Evolutionary conservation across 2,329 filamentous ascomycete genomes (phyloP).

Genomic region (Knoxdaviesia capensis): DNA sequence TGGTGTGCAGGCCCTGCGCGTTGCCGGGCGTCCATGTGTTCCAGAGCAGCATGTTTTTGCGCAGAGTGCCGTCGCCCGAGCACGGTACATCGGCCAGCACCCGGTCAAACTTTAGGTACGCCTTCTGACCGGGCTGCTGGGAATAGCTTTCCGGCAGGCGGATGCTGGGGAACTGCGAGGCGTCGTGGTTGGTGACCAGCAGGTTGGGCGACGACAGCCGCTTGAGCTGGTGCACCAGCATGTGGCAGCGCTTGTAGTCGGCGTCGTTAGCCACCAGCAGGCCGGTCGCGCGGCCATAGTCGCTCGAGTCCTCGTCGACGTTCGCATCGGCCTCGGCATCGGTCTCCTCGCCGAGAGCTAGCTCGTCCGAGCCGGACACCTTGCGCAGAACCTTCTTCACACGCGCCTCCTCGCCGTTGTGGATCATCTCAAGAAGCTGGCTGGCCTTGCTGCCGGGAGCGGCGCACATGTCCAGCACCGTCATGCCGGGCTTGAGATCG

Average conservation of each 20-base stretch:
- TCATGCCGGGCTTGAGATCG: constrained; percentile 79
- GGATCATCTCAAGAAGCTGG: constrained; percentile 86
- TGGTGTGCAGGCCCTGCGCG: constrained; percentile 68
- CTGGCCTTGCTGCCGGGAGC: constrained; percentile 94
- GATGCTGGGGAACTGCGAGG: constrained; percentile 85
- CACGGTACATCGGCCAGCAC: constrained; percentile 94
- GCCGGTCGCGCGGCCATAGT: constrained; percentile 76
- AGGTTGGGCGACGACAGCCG: constrained; percentile 89
- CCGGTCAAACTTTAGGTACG: constrained; percentile 89
- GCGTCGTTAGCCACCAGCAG: constrained; percentile 88
- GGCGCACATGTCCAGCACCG: constrained; percentile 86
- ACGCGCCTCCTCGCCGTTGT: constrained; percentile 75
- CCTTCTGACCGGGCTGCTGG: constrained; percentile 32
- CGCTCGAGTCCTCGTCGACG: constrained; percentile 38
- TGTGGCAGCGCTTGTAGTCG: constrained; percentile 91
- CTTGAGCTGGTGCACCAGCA: constrained; percentile 96
- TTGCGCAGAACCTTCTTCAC: constrained; percentile 51
- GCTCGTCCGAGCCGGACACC: constrained; percentile 39
- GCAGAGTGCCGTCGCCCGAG: constrained; percentile 80
- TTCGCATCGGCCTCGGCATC: constrained; percentile 26
- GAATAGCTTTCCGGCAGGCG: constrained; percentile 46
- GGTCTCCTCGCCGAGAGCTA: constrained; percentile 26
- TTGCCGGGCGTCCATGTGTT: constrained; percentile 83
- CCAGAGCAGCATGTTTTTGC: constrained; percentile 91
- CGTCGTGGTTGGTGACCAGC: constrained; percentile 94